A percentile compares a stretch with the other conserved stretches of the same genome.
Evolutionary conservation across 2,329 filamentous ascomycete species (phyloP).

Genomic region (Fusarium tuaranense): DNA sequence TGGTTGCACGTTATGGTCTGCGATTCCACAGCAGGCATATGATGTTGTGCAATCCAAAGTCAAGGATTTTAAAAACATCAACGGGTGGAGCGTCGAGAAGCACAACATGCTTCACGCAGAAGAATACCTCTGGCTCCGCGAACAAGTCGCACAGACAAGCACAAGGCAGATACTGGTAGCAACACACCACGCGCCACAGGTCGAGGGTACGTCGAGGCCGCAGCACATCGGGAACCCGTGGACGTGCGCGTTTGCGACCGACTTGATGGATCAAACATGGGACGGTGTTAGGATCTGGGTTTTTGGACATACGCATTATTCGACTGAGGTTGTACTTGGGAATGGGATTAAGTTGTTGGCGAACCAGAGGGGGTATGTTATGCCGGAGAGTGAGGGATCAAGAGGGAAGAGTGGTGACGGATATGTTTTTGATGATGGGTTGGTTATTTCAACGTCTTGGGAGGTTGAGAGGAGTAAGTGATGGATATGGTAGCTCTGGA

Average conservation of each 20-base stretch:
- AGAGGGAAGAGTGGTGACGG: background rate
- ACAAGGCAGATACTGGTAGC: constrained; percentile 55
- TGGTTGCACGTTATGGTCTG: constrained; percentile 68
- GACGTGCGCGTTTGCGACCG: constrained; percentile 63
- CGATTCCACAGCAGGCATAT: constrained; percentile 53
- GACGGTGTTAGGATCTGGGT: constrained; percentile 52
- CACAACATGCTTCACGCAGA: constrained; percentile 60
- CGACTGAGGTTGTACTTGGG: constrained; percentile 44
- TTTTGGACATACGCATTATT: constrained; percentile 61
- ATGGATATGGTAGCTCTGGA: background rate
- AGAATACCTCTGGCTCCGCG: constrained; percentile 62
- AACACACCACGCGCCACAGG: constrained; percentile 65
- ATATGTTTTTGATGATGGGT: background rate
- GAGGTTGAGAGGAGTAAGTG: background rate
- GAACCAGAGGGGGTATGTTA: constrained; percentile 56
- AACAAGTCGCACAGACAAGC: constrained; percentile 46
- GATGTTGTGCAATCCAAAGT: constrained; percentile 56
- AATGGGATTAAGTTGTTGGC: constrained; percentile 51
- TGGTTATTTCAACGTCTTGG: background rate
- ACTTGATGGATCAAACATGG: constrained; percentile 49
- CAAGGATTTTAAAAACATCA: constrained; percentile 64
- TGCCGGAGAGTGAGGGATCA: background rate
- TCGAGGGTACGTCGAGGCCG: constrained; percentile 52
- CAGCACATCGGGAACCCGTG: constrained; percentile 59
- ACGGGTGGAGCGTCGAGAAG: constrained; percentile 58